Percentiles rank a stretch among this genome's conserved stretches.
These are phyloP conservation scores for Cinnamomum chago DNA, from an alignment of 164 flowering plant genomes.

Conservation along the genomic window DNA sequence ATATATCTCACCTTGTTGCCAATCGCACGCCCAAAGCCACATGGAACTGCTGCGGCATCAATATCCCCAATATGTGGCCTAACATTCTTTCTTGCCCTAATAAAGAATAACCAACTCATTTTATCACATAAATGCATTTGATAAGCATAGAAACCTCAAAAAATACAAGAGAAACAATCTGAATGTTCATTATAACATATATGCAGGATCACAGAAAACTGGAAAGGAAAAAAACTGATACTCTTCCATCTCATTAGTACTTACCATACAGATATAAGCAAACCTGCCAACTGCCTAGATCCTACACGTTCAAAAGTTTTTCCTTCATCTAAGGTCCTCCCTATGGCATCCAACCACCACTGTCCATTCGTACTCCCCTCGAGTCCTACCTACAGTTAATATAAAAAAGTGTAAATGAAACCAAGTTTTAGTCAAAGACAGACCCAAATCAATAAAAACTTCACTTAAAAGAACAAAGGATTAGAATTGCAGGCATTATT, in stretches of 20 bases:
- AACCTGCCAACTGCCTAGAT: constrained; percentile 91
- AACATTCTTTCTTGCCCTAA: constrained; percentile 71
- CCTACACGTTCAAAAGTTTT: constrained; percentile 78
- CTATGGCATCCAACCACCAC: constrained; percentile 85
- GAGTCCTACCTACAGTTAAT: constrained; percentile 70
- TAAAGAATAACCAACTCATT: constrained; percentile 4
- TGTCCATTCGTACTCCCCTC: constrained; percentile 89
- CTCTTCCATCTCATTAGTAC: constrained; percentile 11
- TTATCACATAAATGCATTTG: background rate
- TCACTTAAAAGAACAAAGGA: background rate
- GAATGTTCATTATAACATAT: background rate
- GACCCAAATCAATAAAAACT: background rate
- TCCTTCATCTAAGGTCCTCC: constrained; percentile 70
- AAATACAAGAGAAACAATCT: background rate
- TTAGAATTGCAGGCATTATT: background rate
- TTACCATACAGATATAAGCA: constrained; percentile 82
- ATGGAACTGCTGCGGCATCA: constrained; percentile 90
- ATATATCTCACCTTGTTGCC: constrained; percentile 72
- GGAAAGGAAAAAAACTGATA: background rate
- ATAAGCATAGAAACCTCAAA: background rate
- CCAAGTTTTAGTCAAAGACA: too few relatives aligned
- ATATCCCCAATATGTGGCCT: constrained; percentile 76
- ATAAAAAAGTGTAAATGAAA: constrained; percentile 4
- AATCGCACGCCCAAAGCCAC: constrained; percentile 95
- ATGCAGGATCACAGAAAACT: background rate